Base-by-base conservation (phyloP, 495 filamentous ascomycete genomes). In the Neurospora sublineolata region DNA sequence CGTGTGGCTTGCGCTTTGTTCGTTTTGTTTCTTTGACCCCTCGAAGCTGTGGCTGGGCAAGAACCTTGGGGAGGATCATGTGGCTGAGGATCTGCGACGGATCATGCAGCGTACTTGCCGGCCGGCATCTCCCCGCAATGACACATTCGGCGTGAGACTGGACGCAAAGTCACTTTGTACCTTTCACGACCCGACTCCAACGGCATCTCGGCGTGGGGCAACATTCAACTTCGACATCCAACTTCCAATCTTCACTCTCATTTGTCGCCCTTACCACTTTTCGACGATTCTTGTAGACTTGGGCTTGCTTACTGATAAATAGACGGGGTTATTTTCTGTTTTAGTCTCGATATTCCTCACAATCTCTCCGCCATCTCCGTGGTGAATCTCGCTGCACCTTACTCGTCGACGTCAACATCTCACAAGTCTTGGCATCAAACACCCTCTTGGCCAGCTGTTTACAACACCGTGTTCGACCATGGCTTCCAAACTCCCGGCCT, bases 401-500 rank as follows among this genome's bases (percentile, higher is more conserved):
- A 30, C 52, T 33, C 52, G 4, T 60, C 52, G 52, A 60, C 52
- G 52, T 60, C 52, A 60, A 60, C 52, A 33, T 33, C 14, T 33
- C 52, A n/a, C 23, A 60, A 30, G 52, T 60, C 52, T 60, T 60
- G 52, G 52, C 52, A 60, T 60, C 27, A 60, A 60, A 60, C 52
- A 60, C 52, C 52, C 0, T 4, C 0, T 18, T 60, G 52, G 52
- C 27, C 52, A 33, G 6, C 52, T 60, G 23, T 33, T 16, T 60
- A 60, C 52, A 60, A 60, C 52, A 27, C 27, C 52, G 23, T 30
- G 52, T 16, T 9, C 7, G 52, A 60, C 14, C 40, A 76, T 77
- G 75, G 70, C 73, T 1, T 73, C 74, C 12, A 23, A 40, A 42
- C 83, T 92, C 23, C 93, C 93, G 36, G 84, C 87, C 36, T 85